Conservation (phyloP, 192 early-diverging fungal species). For the Dimargaris cristalligena region DNA sequence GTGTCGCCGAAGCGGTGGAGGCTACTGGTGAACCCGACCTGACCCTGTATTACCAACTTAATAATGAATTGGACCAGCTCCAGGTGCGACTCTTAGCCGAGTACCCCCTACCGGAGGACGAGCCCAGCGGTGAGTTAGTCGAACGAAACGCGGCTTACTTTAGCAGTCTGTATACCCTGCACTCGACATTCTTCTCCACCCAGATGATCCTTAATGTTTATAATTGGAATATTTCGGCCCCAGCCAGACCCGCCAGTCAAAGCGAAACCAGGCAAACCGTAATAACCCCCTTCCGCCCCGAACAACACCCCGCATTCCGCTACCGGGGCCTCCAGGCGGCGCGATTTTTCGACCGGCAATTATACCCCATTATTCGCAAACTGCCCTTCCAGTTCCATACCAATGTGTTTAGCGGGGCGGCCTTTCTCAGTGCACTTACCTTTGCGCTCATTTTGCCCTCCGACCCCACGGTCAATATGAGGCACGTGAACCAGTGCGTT, state of each 20-base stretch:
- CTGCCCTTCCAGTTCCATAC: too few relatives aligned
- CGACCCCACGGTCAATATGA: too few relatives aligned
- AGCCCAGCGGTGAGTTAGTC: background rate
- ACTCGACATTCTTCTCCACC: background rate
- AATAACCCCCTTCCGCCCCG: too few relatives aligned
- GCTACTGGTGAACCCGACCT: background rate
- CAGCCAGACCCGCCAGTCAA: background rate
- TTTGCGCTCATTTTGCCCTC: too few relatives aligned
- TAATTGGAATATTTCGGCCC: background rate
- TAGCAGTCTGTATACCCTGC: background rate
- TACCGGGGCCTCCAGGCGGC: too few relatives aligned
- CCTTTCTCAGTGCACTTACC: too few relatives aligned
- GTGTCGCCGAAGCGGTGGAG: background rate
- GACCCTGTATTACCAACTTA: background rate
- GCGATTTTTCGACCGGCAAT: too few relatives aligned
- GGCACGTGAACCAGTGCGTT: too few relatives aligned
- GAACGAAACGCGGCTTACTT: background rate
- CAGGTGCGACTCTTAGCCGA: background rate
- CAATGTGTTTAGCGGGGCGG: too few relatives aligned
- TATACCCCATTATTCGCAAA: too few relatives aligned
- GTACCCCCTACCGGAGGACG: background rate
- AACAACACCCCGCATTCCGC: too few relatives aligned
- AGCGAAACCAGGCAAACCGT: background rate
- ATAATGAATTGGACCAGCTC: background rate
- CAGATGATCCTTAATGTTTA: background rate